These are phyloP conservation scores for Backusella mclennaniae DNA, from an alignment of 192 early-diverging fungal genomes.

Conservation along the genomic window DNA sequence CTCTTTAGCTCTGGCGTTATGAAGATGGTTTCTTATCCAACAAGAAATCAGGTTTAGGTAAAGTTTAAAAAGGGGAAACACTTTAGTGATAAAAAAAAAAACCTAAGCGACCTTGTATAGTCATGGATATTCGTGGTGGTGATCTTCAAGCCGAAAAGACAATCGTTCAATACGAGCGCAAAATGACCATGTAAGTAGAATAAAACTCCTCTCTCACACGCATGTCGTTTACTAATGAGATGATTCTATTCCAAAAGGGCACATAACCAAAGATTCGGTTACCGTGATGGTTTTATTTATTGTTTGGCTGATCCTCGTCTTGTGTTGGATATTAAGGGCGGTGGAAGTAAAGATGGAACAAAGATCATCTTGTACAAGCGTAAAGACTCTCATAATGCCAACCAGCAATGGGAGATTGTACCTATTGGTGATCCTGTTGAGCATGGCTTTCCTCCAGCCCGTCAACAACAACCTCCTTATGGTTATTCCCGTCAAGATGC, in stretches of 20 bases:
- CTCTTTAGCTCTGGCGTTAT: constrained; percentile 18
- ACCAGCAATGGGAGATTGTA: constrained; percentile 28
- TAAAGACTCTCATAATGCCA: constrained; percentile 15
- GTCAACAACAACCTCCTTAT: not conserved
- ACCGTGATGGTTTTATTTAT: constrained; percentile 29
- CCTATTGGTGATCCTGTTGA: constrained; percentile 6
- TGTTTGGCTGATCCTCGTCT: constrained; percentile 31
- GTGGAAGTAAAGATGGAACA: constrained; percentile 17
- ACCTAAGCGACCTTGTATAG: not conserved
- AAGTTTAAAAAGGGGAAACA: not conserved
- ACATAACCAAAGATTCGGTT: constrained; percentile 34
- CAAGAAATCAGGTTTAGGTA: constrained; percentile 25
- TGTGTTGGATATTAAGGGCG: constrained; percentile 35
- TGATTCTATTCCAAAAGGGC: constrained; percentile 11
- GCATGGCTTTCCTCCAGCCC: not conserved
- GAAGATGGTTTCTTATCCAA: constrained; percentile 32
- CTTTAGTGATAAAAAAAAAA: not conserved
- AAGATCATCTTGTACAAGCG: constrained; percentile 33
- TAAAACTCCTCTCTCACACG: no score
- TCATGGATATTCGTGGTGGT: constrained; percentile 30
- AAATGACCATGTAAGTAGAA: constrained; percentile 29
- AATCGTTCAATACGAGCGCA: constrained; percentile 30
- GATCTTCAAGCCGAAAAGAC: constrained; percentile 17
- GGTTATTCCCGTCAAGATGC: not conserved
- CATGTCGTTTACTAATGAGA: not conserved